These are phyloP conservation scores for Chenopodium quinoa DNA, from an alignment of 148 eudicot genomes.

Conservation along the genomic window DNA sequence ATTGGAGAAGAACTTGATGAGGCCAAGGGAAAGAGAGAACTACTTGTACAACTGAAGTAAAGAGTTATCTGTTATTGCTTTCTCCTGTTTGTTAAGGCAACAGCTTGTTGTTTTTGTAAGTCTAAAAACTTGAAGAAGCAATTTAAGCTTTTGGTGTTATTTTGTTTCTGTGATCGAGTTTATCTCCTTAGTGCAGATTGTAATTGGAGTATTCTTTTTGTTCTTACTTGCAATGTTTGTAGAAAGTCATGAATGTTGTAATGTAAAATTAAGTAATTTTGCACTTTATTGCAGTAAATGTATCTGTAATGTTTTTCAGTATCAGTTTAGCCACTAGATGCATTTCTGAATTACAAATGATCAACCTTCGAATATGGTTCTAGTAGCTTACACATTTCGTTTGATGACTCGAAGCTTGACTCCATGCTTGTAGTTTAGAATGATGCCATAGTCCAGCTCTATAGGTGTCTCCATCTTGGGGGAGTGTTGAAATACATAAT, in stretches of 20 bases:
- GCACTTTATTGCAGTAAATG: conserved; percentile 25
- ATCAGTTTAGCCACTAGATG: neutral
- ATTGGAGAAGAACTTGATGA: conserved; percentile 41
- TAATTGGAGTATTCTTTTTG: conserved; percentile 34
- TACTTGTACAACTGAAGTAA: conserved; percentile 25
- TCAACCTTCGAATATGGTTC: neutral
- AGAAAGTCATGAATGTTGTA: conserved; percentile 27
- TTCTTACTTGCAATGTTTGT: conserved; percentile 26
- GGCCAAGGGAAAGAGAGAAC: conserved; percentile 29
- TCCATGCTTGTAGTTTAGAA: conserved; percentile 78
- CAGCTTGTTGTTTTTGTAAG: conserved; percentile 59
- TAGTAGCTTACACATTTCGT: conserved; percentile 23
- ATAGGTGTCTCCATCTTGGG: conserved; percentile 78
- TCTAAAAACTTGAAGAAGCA: conserved; percentile 13
- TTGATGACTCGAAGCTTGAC: conserved; percentile 66
- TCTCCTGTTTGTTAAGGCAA: conserved; percentile 34
- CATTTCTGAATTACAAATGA: neutral
- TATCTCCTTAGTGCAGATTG: conserved; percentile 12
- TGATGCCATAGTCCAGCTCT: conserved; percentile 68
- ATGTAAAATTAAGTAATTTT: conserved; percentile 25
- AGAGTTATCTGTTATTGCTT: conserved; percentile 8
- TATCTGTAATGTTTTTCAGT: neutral
- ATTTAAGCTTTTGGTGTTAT: neutral
- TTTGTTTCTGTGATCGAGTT: conserved; percentile 9
- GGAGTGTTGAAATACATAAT: conserved; percentile 70